Conservation (phyloP, 257 asterid species). For the Solanum sparsipilum region DNA sequence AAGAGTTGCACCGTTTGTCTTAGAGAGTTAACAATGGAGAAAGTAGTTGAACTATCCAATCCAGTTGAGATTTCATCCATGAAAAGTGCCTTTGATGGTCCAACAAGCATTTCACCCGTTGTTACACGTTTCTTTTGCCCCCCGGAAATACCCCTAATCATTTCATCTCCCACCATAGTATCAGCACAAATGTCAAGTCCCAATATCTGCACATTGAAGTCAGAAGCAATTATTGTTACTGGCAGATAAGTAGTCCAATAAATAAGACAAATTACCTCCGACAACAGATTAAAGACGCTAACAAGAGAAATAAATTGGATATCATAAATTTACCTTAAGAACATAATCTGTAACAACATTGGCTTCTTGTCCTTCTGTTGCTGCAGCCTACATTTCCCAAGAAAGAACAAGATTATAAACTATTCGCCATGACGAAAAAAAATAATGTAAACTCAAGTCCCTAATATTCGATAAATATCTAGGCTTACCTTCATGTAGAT, state of each 20-base stretch:
- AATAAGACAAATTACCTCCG: background rate
- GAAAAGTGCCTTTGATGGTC: constrained; percentile 58
- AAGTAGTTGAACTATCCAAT: constrained; percentile 58
- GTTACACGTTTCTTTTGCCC: constrained; percentile 35
- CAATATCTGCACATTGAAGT: constrained; percentile 9
- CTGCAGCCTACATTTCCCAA: constrained; percentile 20
- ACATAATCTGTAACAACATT: constrained; percentile 26
- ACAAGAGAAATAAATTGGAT: background rate
- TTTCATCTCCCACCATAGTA: constrained; percentile 31
- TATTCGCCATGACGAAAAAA: background rate
- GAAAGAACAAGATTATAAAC: background rate
- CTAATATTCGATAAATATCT: background rate
- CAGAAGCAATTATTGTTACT: background rate
- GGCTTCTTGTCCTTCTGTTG: constrained; percentile 32
- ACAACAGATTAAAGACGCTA: background rate
- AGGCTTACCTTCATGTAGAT: constrained; percentile 27
- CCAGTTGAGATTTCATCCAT: constrained; percentile 73
- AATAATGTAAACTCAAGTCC: background rate
- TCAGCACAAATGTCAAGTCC: constrained; percentile 32
- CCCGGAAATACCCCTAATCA: constrained; percentile 31
- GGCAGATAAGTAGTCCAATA: background rate
- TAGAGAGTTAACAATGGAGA: constrained; percentile 41
- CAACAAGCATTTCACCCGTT: constrained; percentile 51
- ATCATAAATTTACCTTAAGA: constrained; percentile 13
- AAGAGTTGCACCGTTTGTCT: constrained; percentile 40